Evolutionary conservation across 2,329 filamentous ascomycete species (phyloP).

Genomic region (Alternaria sp.): DNA sequence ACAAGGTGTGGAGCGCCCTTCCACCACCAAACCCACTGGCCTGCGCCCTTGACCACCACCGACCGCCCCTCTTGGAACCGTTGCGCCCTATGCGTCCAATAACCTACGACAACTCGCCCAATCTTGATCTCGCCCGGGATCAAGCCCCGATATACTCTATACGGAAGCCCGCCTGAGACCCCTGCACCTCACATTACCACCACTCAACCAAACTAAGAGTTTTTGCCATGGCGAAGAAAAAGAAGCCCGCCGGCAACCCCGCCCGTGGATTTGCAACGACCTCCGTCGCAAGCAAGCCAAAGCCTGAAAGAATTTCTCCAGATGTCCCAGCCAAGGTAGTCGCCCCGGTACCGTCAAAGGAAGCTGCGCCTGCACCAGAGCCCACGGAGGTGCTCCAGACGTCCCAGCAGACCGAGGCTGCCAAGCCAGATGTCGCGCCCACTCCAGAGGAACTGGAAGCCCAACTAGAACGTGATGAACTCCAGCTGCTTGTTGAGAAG

Average conservation of each 20-base stretch:
- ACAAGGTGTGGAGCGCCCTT: slow-evolving; percentile 21
- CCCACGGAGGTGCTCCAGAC: slow-evolving; percentile 2
- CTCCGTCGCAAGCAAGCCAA: slow-evolving; percentile 83
- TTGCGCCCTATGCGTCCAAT: slow-evolving; percentile 43
- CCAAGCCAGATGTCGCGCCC: slow-evolving; percentile 52
- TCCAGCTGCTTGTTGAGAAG: slow-evolving; percentile 87
- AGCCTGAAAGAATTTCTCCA: slow-evolving; percentile 48
- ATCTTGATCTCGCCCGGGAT: slow-evolving; percentile 45
- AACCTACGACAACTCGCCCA: slow-evolving; percentile 29
- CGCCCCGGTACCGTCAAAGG: slow-evolving; percentile 17
- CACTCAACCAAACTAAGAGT: not conserved
- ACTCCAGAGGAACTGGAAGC: slow-evolving; percentile 88
- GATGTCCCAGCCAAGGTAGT: slow-evolving; percentile 25
- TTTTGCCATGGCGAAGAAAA: slow-evolving; percentile 82
- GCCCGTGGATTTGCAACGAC: slow-evolving; percentile 93
- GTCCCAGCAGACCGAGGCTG: slow-evolving; percentile 23
- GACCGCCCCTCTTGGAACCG: slow-evolving; percentile 1
- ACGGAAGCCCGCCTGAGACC: slow-evolving; percentile 33
- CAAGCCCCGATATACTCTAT: slow-evolving; percentile 47
- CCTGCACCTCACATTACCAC: not conserved
- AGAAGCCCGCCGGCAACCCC: slow-evolving; percentile 85
- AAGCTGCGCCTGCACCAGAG: slow-evolving; percentile 15
- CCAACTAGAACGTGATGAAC: slow-evolving; percentile 86
- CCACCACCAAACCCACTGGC: slow-evolving; percentile 9
- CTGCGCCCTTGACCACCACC: slow-evolving; percentile 4